Evolutionary conservation across 2,329 filamentous ascomycete species (phyloP).

Genomic region (Fusarium sp.): DNA sequence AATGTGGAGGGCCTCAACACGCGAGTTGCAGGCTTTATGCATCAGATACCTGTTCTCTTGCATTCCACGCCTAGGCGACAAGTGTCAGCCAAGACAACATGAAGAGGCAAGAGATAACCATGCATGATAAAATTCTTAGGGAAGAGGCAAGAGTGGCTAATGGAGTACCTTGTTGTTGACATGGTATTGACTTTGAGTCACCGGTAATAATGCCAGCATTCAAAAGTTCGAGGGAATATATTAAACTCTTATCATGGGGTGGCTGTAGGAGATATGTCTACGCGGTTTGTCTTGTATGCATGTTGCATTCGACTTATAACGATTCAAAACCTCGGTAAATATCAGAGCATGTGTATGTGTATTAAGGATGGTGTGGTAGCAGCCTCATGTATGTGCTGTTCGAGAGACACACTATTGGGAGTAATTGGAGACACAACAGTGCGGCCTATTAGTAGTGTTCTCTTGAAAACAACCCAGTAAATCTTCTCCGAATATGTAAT

Average conservation of each 20-base stretch:
- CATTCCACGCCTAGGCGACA: too few relatives aligned
- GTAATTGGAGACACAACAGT: neutral
- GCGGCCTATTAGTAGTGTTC: neutral
- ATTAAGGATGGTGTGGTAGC: neutral
- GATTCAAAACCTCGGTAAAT: fast-evolving
- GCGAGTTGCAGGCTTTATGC: fast-evolving
- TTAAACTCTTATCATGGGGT: neutral
- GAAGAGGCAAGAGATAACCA: too few relatives aligned
- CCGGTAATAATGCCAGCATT: too few relatives aligned
- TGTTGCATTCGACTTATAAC: neutral
- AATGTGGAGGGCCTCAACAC: neutral
- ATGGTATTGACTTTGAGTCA: too few relatives aligned
- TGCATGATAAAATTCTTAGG: too few relatives aligned
- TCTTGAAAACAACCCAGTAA: too few relatives aligned
- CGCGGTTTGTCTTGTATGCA: neutral
- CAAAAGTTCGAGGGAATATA: too few relatives aligned
- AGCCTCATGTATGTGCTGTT: neutral
- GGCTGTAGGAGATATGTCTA: neutral
- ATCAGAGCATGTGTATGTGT: neutral
- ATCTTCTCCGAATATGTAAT: too few relatives aligned
- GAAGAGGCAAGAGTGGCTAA: too few relatives aligned
- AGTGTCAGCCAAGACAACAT: too few relatives aligned
- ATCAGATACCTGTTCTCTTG: neutral
- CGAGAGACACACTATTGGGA: neutral
- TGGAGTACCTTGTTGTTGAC: too few relatives aligned